Evolutionary conservation across 1,284 basidiomycete genomes (phyloP).

Genomic region (Phlebopus sp.): DNA sequence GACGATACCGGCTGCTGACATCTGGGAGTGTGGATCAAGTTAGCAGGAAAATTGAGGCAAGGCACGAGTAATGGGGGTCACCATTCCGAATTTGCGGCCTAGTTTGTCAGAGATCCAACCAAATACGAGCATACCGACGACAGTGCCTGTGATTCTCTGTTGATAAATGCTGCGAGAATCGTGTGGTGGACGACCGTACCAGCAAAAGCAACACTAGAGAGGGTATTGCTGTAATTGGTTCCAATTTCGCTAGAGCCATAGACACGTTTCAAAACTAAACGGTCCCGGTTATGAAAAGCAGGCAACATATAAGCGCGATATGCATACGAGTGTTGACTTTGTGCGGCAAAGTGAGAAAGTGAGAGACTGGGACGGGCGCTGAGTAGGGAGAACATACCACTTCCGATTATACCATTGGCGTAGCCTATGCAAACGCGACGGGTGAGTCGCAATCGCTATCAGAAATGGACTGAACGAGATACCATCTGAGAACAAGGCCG

Average conservation of each 20-base stretch:
- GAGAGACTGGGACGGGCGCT: neutral
- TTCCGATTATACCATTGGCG: slow-evolving; percentile 76
- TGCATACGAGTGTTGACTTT: slow-evolving; percentile 53
- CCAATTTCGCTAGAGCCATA: slow-evolving; percentile 51
- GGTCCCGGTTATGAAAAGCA: slow-evolving; percentile 1
- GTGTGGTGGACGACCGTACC: slow-evolving; percentile 38
- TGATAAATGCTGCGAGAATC: slow-evolving; percentile 4
- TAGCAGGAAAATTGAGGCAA: neutral
- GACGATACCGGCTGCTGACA: slow-evolving; percentile 76
- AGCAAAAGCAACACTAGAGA: slow-evolving; percentile 73
- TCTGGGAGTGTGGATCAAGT: slow-evolving; percentile 39
- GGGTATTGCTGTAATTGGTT: slow-evolving; percentile 56
- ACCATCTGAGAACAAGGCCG: slow-evolving; percentile 87
- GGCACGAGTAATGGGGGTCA: slow-evolving; percentile 30
- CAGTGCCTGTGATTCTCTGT: slow-evolving; percentile 39
- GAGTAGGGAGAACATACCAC: slow-evolving; percentile 44
- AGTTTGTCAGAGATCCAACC: slow-evolving; percentile 83
- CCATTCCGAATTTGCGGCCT: slow-evolving; percentile 89
- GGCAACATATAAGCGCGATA: neutral
- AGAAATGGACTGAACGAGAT: slow-evolving; percentile 9
- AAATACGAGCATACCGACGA: slow-evolving; percentile 78
- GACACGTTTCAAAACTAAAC: slow-evolving; percentile 60
- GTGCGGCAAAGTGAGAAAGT: slow-evolving; percentile 6
- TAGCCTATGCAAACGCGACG: slow-evolving; percentile 53
- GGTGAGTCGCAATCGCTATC: slow-evolving; percentile 3